Base-by-base conservation (phyloP, 2,329 filamentous ascomycete species). In the Sordariomycetes sp. region DNA sequence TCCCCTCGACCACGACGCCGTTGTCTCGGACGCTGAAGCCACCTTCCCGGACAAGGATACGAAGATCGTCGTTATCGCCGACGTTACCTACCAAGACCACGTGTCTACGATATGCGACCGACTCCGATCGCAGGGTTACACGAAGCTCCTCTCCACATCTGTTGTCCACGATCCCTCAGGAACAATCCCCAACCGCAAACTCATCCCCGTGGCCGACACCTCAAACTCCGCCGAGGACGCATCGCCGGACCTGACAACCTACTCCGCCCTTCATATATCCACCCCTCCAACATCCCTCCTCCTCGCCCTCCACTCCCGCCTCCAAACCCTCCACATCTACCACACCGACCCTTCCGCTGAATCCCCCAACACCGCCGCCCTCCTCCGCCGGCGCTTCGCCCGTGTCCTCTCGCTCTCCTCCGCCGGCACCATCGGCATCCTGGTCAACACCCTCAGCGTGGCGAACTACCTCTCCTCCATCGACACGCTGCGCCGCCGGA, bases 391-490 rank as follows among this genome's bases (percentile, higher is more conserved):
- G 2, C 89, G 94, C 43, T 99, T 97, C 71, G 94, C 88, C 1
- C 85, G 94, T 59, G 79, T 97, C 12, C 87, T 93, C 1, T 85
- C 84, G 0, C 83, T 97, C 32, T 84, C 87, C 20, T 90, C 90
- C 0, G 88, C 86, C 0, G 85, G 90, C 22, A 85, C 97, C 55
- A 90, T 97, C 64, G 94, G 94, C 8, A 96, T 99, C 61, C 77
- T 99, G 1, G 91, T 99, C 71, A 97, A 97, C 72, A 99, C 94
- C 0, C 83, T 99, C 4, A 93, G 88, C 24, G 90, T 97, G 6
- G 85, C 87, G 60, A 95, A 97, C 69, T 97, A 97, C 74, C 80
- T 97, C 62, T 76, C 83, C 16, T 91, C 92, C 0, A 84, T 97
- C 48, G 80, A 87, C 16, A 79, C 87, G 58, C 80, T 97, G 35